These are phyloP conservation scores for Syzygium grande DNA, from an alignment of 345 rosid genomes.

Conservation along the genomic window DNA sequence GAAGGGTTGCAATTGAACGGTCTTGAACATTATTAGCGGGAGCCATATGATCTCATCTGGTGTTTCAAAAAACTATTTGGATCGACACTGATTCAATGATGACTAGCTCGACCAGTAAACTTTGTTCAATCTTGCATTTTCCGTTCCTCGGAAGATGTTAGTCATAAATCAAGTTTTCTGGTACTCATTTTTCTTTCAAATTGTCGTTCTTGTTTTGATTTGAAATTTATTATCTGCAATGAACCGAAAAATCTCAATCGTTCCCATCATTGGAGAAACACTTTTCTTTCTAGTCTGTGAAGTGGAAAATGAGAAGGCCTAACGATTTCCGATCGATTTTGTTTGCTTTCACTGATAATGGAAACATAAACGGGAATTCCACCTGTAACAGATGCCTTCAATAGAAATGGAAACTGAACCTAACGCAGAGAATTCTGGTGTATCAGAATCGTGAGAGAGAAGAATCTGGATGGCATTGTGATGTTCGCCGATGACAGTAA, in stretches of 20 bases:
- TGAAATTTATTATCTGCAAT: background rate
- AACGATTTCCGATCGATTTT: background rate
- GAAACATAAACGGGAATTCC: background rate
- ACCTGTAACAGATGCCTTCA: background rate
- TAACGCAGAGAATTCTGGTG: background rate
- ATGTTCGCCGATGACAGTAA: slow-evolving; percentile 95
- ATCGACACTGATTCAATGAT: background rate
- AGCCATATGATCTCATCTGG: background rate
- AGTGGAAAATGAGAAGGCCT: background rate
- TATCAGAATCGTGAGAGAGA: slow-evolving; percentile 59
- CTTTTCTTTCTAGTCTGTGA: background rate
- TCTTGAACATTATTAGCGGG: background rate
- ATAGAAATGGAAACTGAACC: background rate
- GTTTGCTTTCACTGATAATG: background rate
- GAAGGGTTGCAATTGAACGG: background rate
- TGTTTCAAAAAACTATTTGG: background rate
- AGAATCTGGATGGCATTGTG: slow-evolving; percentile 89
- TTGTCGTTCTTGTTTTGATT: background rate
- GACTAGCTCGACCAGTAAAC: background rate
- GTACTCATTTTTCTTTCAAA: rapidly evolving
- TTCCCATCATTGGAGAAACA: background rate
- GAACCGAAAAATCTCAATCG: background rate
- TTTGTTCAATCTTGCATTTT: background rate
- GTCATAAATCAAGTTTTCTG: background rate
- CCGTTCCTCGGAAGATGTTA: background rate